Percentiles rank a stretch among this genome's conserved stretches.
Evolutionary conservation across 495 filamentous ascomycete genomes (phyloP).

Genomic region (Venustampulla echinocandica): DNA sequence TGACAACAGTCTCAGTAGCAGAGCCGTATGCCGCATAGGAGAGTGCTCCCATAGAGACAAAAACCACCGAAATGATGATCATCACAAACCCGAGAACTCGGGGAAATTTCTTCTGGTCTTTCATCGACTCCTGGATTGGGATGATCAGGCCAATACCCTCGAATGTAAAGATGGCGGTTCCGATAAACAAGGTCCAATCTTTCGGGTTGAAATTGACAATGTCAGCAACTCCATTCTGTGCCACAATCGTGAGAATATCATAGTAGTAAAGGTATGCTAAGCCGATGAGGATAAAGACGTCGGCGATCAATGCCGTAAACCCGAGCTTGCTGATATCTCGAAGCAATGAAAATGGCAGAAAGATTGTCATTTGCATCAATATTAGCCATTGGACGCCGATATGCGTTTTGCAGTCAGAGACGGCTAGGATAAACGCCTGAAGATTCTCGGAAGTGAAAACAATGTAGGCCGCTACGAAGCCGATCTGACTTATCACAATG

Average conservation of each 20-base stretch:
- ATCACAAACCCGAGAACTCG: conserved; percentile 79
- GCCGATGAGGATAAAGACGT: conserved; percentile 87
- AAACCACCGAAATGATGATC: conserved; percentile 87
- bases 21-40: conserved; percentile 96
- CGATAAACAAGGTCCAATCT: conserved; percentile 94
- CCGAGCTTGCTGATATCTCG: conserved; percentile 93
- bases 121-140: conserved; percentile 96
- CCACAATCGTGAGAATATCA: conserved; percentile 74
- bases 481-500: conserved; percentile 88
- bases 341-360: conserved; percentile 85
- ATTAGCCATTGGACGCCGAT: conserved; percentile 87
- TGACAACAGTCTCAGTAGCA: conserved; percentile 87
- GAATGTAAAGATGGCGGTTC: conserved; percentile 97
- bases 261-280: conserved; percentile 94
- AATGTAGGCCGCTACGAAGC: conserved; percentile 95
- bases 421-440: conserved; percentile 80
- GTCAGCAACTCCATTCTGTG: conserved; percentile 69
- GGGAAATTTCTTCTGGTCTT: conserved; percentile 77
- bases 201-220: conserved; percentile 77
- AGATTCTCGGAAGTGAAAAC: conserved; percentile 95
- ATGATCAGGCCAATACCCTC: conserved; percentile 98
- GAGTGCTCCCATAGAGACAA: conserved; percentile 81
- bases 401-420: conserved; percentile 69
- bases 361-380: conserved; percentile 84
- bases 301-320: conserved; percentile 82